Base-by-base conservation (phyloP, 2,329 filamentous ascomycete genomes). In the Colletotrichum gigasporum region DNA sequence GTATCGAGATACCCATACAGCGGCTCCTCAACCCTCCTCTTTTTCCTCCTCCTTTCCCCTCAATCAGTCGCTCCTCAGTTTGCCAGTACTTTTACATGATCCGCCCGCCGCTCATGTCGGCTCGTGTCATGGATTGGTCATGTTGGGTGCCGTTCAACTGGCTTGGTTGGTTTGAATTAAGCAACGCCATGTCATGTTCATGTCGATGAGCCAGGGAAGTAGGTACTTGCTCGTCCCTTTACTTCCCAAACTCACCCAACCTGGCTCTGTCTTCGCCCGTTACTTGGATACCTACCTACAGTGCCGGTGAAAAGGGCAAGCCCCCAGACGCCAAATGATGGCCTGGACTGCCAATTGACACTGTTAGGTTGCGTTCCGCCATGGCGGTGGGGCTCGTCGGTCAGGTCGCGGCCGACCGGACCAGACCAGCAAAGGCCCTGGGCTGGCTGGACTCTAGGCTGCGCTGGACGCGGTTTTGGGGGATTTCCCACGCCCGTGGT, bases 281-380 rank as follows among this genome's bases (percentile, higher is more conserved):
- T n/a, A n/a, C n/a, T n/a, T n/a, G n/a, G n/a, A n/a, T n/a, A n/a
- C n/a, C n/a, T n/a, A n/a, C n/a, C n/a, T n/a, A n/a, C n/a, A n/a
- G n/a, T n/a, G n/a, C n/a, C n/a, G n/a, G n/a, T n/a, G n/a, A n/a
- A n/a, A n/a, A n/a, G n/a, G n/a, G n/a, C n/a, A n/a, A n/a, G n/a
- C n/a, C n/a, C n/a, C n/a, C n/a, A 39, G 24, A 34, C 47, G 55
- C 41, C 47, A 60, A 63, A 45, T 26, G 55, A 53, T 60, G 14
- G 45, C 45, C 45, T 48, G 34, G 44, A 20, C 54, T 58, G 39
- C 54, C 51, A 34, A 60, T 39, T 39, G 30, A 20, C 30, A 52
- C 54, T 59, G 45, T 52, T 34, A 63, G 60, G 60, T 60, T 60
- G 55, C 45, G 60, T 63, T 32, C 60, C 55, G 60, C 55, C 47